phyloP scores from a whole-genome alignment of 2,329 filamentous ascomycete species.

The Lachnellula hyalina region DNA sequence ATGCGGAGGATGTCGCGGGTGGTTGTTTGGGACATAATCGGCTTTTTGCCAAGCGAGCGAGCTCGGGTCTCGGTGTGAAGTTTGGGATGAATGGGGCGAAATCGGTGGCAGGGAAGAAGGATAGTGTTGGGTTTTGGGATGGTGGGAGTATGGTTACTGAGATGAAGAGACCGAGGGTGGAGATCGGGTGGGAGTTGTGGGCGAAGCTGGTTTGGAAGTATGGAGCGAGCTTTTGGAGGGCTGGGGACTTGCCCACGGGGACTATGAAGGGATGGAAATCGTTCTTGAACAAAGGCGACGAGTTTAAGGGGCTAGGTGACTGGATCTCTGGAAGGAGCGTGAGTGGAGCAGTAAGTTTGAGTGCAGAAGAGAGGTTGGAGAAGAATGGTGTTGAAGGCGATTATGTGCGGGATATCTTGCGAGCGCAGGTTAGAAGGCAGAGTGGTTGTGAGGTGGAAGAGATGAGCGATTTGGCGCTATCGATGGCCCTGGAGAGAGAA shows the following conservation, averaged over 20 bases:
- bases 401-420: slow-evolving; percentile 13
- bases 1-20: slow-evolving; percentile 6
- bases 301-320: neutral
- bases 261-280: slow-evolving; percentile 21
- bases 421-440: slow-evolving; percentile 11
- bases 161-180: slow-evolving; percentile 2
- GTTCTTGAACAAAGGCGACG: neutral
- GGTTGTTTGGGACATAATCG: neutral
- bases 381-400: slow-evolving; percentile 2
- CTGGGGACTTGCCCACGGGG: neutral
- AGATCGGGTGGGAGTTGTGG: slow-evolving; percentile 1
- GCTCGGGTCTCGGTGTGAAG: neutral
- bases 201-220: slow-evolving; percentile 8
- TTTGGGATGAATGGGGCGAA: neutral
- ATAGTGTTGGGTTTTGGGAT: slow-evolving; percentile 5
- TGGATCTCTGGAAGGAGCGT: neutral
- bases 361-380: slow-evolving; percentile 2
- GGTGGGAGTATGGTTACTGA: slow-evolving; percentile 1
- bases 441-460: slow-evolving; percentile 8
- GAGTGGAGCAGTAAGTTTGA: neutral
- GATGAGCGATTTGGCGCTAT: slow-evolving; percentile 10
- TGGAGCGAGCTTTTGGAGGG: slow-evolving; percentile 1
- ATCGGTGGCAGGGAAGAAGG: neutral
- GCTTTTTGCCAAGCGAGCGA: neutral
- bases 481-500: slow-evolving; percentile 9